Base-by-base conservation (phyloP, 2,329 filamentous ascomycete species). In the Nigrospora oryzae region DNA sequence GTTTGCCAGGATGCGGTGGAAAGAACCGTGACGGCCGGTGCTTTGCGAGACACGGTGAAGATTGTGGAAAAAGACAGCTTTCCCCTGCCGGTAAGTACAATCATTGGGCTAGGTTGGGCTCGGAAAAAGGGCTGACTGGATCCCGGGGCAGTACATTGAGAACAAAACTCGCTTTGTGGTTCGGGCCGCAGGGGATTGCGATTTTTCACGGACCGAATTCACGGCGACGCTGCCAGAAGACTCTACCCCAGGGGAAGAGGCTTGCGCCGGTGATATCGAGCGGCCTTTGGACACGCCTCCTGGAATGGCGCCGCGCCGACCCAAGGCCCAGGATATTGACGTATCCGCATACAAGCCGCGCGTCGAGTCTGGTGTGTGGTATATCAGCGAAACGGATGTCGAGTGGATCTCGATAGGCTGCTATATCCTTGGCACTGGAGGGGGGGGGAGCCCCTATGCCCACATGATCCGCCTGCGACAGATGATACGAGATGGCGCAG, bases 361-460 rank as follows among this genome's bases (percentile, higher is more conserved):
- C 1, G 69, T 77, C 2, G 62, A 60, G 34, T 63, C 69, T n/a
- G 68, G 76, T 11, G 56, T 70, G 14, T 83, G 79, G 79, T 70
- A 71, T 45, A 58, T 83, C 35, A 75, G 66, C 11, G 76, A 81
- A 52, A 74, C 72, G 0, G 79, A 83, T 54, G 62, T 82, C 4
- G 58, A 64, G 30, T 82, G 73, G 64, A 74, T 83, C 32, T 61
- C 74, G 1, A 74, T 67, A 8, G 79, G 79, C 1, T 79, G 77
- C 54, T 80, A 80, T 49, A 75, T 83, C 42, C 66, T 83, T 0
- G 79, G 77, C 2, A 79, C 76, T 0, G 79, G 78, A 16, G 78
- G 79, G 6, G 78, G 79, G 16, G 77, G 78, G 2, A 72, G 68
- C 3, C 74, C 77, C 2, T 77, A 76, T 49, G 58, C 73, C 2